Percentiles rank a stretch among this genome's conserved stretches.
phyloP scores from a whole-genome alignment of 495 filamentous ascomycete species.

The Bathelium albidoporum region DNA sequence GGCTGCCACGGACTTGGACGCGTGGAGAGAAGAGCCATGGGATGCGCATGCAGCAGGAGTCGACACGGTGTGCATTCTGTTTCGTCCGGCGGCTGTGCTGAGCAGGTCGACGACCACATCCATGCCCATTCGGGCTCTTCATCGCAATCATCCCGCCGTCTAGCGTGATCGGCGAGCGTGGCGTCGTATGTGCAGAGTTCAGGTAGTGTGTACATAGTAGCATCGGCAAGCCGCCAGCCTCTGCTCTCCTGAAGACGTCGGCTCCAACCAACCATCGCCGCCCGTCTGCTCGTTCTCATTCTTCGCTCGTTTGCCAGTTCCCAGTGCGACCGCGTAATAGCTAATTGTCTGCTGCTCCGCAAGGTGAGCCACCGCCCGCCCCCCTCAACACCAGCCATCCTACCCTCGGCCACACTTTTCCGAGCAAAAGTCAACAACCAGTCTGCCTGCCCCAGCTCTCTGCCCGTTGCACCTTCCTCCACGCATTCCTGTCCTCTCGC shows the following conservation, averaged over 20 bases:
- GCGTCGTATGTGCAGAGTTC: neutral
- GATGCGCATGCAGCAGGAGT: neutral
- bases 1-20: neutral
- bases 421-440: neutral
- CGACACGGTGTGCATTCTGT: neutral
- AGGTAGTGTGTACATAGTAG: too few species aligned
- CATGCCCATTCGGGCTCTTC: too few species aligned
- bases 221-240: too few species aligned
- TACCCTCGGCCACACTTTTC: neutral
- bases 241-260: slow-evolving; percentile 1
- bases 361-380: neutral
- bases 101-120: too few species aligned
- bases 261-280: neutral
- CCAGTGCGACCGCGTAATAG: neutral
- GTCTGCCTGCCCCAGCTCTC: neutral
- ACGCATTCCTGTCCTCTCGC: neutral
- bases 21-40: neutral
- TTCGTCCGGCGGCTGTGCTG: neutral
- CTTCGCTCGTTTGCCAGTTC: neutral
- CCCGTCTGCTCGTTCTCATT: neutral
- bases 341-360: neutral
- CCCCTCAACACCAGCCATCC: slow-evolving; percentile 3
- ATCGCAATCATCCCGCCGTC: neutral
- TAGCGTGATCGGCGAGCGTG: neutral
- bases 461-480: neutral